These are phyloP conservation scores for Bifiguratus adelaidae DNA, from an alignment of 192 early-diverging fungal species.

Conservation along the genomic window DNA sequence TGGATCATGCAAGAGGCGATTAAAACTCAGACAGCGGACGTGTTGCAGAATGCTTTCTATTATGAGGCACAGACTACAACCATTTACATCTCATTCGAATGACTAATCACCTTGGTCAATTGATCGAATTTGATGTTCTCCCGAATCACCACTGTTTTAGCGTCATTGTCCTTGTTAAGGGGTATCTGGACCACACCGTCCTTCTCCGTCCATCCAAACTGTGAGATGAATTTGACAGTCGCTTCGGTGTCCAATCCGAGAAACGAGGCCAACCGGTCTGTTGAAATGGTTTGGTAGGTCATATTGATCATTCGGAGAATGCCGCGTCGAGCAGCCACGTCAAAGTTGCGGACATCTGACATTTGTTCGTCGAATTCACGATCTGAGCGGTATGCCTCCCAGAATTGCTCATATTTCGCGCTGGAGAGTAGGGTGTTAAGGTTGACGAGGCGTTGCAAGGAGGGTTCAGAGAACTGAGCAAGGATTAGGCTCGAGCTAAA, in stretches of 20 bases:
- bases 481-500: conserved; percentile 25
- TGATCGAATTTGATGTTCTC: conserved; percentile 86
- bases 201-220: conserved; percentile 45
- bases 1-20: no score
- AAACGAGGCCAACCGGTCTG: conserved; percentile 42
- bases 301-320: conserved; percentile 64
- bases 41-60: neutral
- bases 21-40: no score
- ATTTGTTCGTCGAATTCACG: conserved; percentile 45
- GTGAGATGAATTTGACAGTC: neutral
- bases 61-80: neutral
- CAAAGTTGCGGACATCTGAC: conserved; percentile 57
- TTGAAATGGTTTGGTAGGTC: conserved; percentile 74
- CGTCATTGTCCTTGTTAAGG: conserved; percentile 72
- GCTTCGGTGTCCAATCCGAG: no score
- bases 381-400: conserved; percentile 46
- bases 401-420: conserved; percentile 64
- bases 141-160: conserved; percentile 73
- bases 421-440: conserved; percentile 76
- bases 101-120: conserved; percentile 28
- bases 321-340: conserved; percentile 59
- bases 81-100: conserved; percentile 26
- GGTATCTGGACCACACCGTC: conserved; percentile 59
- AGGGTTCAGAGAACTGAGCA: conserved; percentile 24
- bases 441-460: conserved; percentile 45